These are phyloP conservation scores for Ceratobasidium theobromae DNA, from an alignment of 1,284 basidiomycete species.

Conservation along the genomic window DNA sequence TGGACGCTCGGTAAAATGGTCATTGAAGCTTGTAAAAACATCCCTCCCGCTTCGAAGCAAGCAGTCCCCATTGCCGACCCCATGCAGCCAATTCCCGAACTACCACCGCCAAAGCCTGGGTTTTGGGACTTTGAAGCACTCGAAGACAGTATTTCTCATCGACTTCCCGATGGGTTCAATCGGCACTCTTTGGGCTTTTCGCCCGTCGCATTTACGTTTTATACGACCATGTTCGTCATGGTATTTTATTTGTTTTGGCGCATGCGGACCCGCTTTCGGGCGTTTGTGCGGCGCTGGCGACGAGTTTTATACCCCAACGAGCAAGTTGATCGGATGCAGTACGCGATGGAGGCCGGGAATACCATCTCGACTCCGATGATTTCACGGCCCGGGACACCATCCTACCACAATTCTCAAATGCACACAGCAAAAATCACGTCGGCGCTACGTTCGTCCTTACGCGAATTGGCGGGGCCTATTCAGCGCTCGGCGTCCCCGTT, in stretches of 20 bases:
- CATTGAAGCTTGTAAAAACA: slow-evolving; percentile 88
- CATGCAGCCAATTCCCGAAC: slow-evolving; percentile 56
- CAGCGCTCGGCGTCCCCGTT: slow-evolving; percentile 29
- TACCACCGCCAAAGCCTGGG: slow-evolving; percentile 6
- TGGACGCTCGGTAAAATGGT: slow-evolving; percentile 99
- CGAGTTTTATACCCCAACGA: slow-evolving; percentile 28
- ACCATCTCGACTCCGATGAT: slow-evolving; percentile 11
- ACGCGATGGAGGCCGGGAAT: slow-evolving; percentile 32
- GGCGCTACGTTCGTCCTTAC: slow-evolving; percentile 25
- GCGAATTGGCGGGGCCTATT: slow-evolving; percentile 16
- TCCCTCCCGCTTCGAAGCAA: slow-evolving; percentile 53
- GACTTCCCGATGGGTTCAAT: slow-evolving; percentile 60
- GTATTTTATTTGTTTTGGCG: slow-evolving; percentile 27
- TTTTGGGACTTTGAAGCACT: slow-evolving; percentile 30
- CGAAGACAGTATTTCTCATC: slow-evolving; percentile 62
- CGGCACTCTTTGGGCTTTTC: slow-evolving; percentile 69
- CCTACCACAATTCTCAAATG: slow-evolving; percentile 11
- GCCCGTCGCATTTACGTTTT: slow-evolving; percentile 59
- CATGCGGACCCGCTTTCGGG: slow-evolving; percentile 37
- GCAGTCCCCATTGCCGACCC: slow-evolving; percentile 65
- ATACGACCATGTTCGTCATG: slow-evolving; percentile 37
- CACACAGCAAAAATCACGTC: slow-evolving; percentile 25
- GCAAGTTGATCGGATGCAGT: slow-evolving; percentile 26
- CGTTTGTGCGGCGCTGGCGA: slow-evolving; percentile 22
- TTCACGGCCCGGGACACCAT: slow-evolving; percentile 23